Percentiles rank a stretch among this genome's conserved stretches.
Evolutionary conservation across 2,329 filamentous ascomycete genomes (phyloP).

Genomic region (Fusarium sp.): DNA sequence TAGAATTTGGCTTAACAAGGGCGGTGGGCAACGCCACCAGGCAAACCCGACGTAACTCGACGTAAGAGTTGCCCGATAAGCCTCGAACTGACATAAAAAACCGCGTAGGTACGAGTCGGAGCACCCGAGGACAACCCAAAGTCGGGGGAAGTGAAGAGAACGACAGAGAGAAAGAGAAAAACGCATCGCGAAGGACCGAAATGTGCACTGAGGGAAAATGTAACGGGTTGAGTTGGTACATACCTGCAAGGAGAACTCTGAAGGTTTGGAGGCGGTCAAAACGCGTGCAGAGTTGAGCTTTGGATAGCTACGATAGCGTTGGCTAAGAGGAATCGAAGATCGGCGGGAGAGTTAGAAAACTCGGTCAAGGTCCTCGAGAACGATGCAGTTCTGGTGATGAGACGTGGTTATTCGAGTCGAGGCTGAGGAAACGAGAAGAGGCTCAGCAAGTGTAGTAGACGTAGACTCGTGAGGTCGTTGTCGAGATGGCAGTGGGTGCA

Average conservation of each 20-base stretch:
- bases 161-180: background rate
- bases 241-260: constrained; percentile 39
- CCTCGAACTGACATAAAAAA: constrained; percentile 14
- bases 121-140: background rate
- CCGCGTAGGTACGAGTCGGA: constrained; percentile 13
- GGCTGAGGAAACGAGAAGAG: constrained; percentile 7
- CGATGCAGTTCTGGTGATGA: constrained; percentile 5
- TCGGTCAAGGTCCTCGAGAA: constrained; percentile 7
- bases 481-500: constrained; percentile 33
- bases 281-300: constrained; percentile 37
- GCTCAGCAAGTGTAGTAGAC: constrained; percentile 26
- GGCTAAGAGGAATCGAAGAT: constrained; percentile 17
- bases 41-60: constrained; percentile 42
- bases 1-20: constrained; percentile 41
- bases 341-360: constrained; percentile 7
- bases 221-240: constrained; percentile 6
- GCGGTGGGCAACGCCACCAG: constrained; percentile 46
- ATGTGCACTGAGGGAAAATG: background rate
- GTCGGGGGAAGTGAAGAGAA: background rate
- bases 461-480: constrained; percentile 29
- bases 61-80: constrained; percentile 28
- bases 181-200: background rate
- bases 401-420: constrained; percentile 2
- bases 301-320: constrained; percentile 21
- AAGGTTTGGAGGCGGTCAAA: constrained; percentile 42